A percentile compares a stretch with the other conserved stretches of the same genome.
Evolutionary conservation across 1,284 basidiomycete genomes (phyloP).

Genomic region (Paramarasmius palmivorus): DNA sequence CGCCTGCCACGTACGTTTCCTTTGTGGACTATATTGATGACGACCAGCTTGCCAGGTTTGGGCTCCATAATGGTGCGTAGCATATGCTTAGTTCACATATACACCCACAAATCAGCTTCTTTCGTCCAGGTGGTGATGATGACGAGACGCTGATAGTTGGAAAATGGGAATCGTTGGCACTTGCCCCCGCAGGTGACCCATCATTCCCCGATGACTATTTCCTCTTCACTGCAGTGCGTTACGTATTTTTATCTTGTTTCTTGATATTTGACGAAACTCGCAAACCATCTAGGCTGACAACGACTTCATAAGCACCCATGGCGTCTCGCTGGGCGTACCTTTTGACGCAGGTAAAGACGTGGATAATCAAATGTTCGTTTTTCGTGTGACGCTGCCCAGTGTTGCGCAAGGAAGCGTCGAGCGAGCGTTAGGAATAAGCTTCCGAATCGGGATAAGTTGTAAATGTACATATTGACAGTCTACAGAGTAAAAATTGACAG

Average conservation of each 20-base stretch:
- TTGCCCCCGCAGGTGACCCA: slow-evolving; percentile 55
- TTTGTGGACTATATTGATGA: slow-evolving; percentile 58
- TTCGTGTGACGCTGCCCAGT: slow-evolving; percentile 62
- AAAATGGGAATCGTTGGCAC: slow-evolving; percentile 70
- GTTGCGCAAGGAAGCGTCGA: slow-evolving; percentile 13
- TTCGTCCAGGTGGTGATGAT: slow-evolving; percentile 25
- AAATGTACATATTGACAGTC: too few relatives aligned
- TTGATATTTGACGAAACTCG: not conserved
- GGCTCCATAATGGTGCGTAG: slow-evolving; percentile 53
- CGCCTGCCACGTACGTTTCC: slow-evolving; percentile 53
- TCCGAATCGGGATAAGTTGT: too few relatives aligned
- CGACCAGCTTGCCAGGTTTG: slow-evolving; percentile 57
- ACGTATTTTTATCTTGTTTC: not conserved
- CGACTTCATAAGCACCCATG: slow-evolving; percentile 64
- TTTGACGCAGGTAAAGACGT: slow-evolving; percentile 56
- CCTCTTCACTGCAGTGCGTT: slow-evolving; percentile 57
- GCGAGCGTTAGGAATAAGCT: slow-evolving; percentile 5
- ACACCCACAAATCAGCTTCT: not conserved
- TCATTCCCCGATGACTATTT: slow-evolving; percentile 64
- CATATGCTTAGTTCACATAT: not conserved
- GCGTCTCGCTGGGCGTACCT: slow-evolving; percentile 51
- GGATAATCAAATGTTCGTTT: slow-evolving; percentile 70
- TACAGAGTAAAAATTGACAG: too few relatives aligned
- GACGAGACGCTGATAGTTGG: slow-evolving; percentile 60
- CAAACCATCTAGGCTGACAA: slow-evolving; percentile 50